Evolutionary conservation across 805 yeast genomes (phyloP).

Genomic region (Myxozyma sirexii): DNA sequence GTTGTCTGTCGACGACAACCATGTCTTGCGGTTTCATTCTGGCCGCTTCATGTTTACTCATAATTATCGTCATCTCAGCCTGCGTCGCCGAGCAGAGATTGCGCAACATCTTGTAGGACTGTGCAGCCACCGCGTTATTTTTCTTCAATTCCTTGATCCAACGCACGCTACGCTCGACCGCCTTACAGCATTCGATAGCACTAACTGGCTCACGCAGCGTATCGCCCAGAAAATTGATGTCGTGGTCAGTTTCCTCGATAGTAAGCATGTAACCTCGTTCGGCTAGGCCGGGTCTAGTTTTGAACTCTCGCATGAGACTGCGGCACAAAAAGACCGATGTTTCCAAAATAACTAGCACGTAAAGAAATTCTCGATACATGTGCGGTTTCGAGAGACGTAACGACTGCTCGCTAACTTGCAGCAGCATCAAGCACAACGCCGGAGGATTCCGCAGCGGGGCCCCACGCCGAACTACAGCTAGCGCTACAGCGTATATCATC

Average conservation of each 20-base stretch:
- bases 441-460: constrained; percentile 17
- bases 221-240: constrained; percentile 1
- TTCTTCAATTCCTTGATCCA: constrained; percentile 2
- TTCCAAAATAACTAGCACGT: constrained; percentile 20
- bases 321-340: constrained; percentile 22
- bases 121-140: constrained; percentile 4
- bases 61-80: not conserved
- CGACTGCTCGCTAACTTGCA: constrained; percentile 10
- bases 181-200: constrained; percentile 18
- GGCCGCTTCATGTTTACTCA: not conserved
- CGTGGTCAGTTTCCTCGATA: constrained; percentile 6
- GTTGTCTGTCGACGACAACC: not conserved
- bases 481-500: constrained; percentile 2
- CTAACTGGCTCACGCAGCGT: not conserved
- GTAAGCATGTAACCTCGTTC: constrained; percentile 12
- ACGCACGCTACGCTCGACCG: constrained; percentile 15
- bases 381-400: constrained; percentile 1
- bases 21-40: not conserved
- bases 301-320: constrained; percentile 12
- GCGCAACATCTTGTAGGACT: constrained; percentile 7
- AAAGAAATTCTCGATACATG: constrained; percentile 21
- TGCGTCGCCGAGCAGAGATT: not conserved
- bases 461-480: constrained; percentile 16
- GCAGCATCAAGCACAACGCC: constrained; percentile 19
- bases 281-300: constrained; percentile 17